These are phyloP conservation scores for Fusarium denticulatum DNA, from an alignment of 2,329 filamentous ascomycete species.

Conservation along the genomic window DNA sequence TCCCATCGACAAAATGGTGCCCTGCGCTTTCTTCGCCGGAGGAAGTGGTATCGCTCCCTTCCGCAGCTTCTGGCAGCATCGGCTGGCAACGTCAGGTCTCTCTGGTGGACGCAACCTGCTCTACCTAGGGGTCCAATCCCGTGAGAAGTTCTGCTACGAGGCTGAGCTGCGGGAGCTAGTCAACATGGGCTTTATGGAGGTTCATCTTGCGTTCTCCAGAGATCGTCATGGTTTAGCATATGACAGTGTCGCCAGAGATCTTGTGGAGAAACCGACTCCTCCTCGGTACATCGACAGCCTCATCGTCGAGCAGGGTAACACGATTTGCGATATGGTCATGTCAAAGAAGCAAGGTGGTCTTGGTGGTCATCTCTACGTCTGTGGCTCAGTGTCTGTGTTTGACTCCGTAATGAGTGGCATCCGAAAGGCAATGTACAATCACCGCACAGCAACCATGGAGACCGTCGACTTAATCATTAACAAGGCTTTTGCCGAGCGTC, in stretches of 20 bases:
- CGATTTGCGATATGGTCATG: slow-evolving; percentile 65
- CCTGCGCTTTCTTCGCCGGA: slow-evolving; percentile 63
- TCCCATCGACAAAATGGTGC: slow-evolving; percentile 59
- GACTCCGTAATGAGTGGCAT: slow-evolving; percentile 66
- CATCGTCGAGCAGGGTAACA: slow-evolving; percentile 61
- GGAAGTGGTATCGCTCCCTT: slow-evolving; percentile 65
- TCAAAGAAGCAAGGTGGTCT: slow-evolving; percentile 65
- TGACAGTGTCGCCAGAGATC: slow-evolving; percentile 52
- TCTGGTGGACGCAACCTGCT: slow-evolving; percentile 58
- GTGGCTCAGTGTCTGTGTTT: slow-evolving; percentile 44
- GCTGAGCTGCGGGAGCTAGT: slow-evolving; percentile 43
- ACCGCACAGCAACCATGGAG: slow-evolving; percentile 62
- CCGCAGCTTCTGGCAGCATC: slow-evolving; percentile 63
- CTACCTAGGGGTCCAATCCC: slow-evolving; percentile 62
- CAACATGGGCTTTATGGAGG: slow-evolving; percentile 60
- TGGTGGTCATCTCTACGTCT: slow-evolving; percentile 48
- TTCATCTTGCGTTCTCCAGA: slow-evolving; percentile 63
- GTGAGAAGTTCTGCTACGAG: slow-evolving; percentile 54
- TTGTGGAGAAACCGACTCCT: slow-evolving; percentile 59
- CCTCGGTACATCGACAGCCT: slow-evolving; percentile 63
- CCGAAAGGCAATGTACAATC: slow-evolving; percentile 64
- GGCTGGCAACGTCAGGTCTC: slow-evolving; percentile 46
- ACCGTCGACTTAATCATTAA: slow-evolving; percentile 61
- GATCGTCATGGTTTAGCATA: slow-evolving; percentile 59
- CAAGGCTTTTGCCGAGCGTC: slow-evolving; percentile 63